Evolutionary conservation across 495 filamentous ascomycete species (phyloP).

Genomic region (Annulohypoxylon bovei): DNA sequence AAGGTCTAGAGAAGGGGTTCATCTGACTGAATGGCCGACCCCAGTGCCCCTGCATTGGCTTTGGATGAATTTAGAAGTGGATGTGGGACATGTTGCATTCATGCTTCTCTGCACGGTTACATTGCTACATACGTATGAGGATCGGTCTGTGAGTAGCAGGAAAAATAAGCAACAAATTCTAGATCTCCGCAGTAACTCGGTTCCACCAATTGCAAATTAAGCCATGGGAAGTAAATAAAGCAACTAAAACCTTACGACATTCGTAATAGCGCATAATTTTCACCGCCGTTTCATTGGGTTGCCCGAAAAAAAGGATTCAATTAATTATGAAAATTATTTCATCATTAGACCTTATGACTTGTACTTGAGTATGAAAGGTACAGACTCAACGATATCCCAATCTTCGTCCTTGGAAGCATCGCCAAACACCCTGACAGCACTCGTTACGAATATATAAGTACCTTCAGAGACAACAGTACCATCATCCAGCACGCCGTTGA

Average conservation of each 20-base stretch:
- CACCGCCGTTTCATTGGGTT: no score
- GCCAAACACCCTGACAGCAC: background rate
- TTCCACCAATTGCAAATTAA: constrained; percentile 19
- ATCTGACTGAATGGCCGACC: background rate
- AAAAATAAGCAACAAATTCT: background rate
- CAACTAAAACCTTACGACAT: background rate
- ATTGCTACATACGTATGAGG: constrained; percentile 4
- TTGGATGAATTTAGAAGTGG: constrained; percentile 17
- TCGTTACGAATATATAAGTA: background rate
- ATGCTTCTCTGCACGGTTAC: constrained; percentile 9
- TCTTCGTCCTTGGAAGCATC: constrained; percentile 5
- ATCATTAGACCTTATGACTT: background rate
- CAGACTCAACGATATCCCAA: background rate
- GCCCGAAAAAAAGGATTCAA: background rate
- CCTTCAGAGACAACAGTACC: background rate
- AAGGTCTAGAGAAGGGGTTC: background rate
- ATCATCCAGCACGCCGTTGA: background rate
- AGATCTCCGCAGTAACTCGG: background rate
- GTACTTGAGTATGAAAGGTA: background rate
- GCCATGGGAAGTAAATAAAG: background rate
- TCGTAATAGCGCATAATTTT: background rate
- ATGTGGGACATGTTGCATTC: constrained; percentile 22
- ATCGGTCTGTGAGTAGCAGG: background rate
- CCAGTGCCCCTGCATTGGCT: constrained; percentile 5
- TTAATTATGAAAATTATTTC: background rate